Base-by-base conservation (phyloP, 1,139 yeast species). In the Dujonia santamariae region DNA sequence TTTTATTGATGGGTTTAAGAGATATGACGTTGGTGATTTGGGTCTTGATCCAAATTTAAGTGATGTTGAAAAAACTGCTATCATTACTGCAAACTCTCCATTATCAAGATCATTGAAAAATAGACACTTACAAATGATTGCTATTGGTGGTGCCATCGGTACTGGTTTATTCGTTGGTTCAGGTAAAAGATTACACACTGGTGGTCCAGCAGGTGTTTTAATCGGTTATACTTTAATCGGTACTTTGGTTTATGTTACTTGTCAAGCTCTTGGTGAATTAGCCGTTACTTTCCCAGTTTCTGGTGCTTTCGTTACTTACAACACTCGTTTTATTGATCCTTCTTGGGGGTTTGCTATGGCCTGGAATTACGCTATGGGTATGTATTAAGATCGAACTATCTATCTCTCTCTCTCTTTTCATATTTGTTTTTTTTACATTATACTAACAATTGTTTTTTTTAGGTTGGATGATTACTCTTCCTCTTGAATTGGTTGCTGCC, bases 81-180 rank as follows among this genome's bases (percentile, higher is more conserved):
- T 47, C 15, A 43, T 42, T 24, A 46, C 56, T 8, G 43, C 56
- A 12, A 34, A 45, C 32, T 39, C 68, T 9, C 68, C 67, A 1
- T 46, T 63, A 32, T 43, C 52, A 18, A 46, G 68, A 30, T 44
- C 55, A 7, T 56, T 67, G 39, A 61, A 65, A 39, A 50, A 57
- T 28, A 61, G 80, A 31, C 79, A 74, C 42, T 55, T 75, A 37
- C 77, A 72, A 47, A 63, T 75, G 65, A 75, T 75, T 42, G 75
- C 80, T 27, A 68, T 75, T 37, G 80, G 80, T 35, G 76, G 78
- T 36, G 67, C 76, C 38, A 72, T 75, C 30, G 81, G 81, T 48
- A 59, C 82, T 3, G 83, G 83, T 31, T 59, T 77, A 42, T 76
- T 77, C 51, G 79, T 84, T 27, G 92, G 90, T 41, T 70, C 82